These are phyloP conservation scores for Acanthamoeba culbertsoni DNA, from an alignment of 208 protist species.

Conservation along the genomic window DNA sequence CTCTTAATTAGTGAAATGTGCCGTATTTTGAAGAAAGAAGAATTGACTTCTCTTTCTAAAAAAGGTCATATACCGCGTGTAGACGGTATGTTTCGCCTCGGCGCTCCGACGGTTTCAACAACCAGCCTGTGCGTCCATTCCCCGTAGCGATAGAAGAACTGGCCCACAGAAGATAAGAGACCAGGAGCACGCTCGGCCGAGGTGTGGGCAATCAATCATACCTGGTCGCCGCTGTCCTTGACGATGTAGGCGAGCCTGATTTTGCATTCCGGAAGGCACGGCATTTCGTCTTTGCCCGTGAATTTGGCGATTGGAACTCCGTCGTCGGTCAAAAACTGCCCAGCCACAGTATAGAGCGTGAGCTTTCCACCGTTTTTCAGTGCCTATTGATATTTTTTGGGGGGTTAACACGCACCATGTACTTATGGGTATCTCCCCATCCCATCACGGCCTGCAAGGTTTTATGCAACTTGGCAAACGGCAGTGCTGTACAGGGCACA, in stretches of 20 bases:
- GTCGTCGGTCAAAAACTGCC: background rate
- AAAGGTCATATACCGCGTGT: background rate
- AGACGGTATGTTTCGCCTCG: background rate
- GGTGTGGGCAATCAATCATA: background rate
- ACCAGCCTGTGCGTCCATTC: background rate
- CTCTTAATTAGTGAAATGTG: no score
- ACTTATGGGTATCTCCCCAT: background rate
- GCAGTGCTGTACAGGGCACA: constrained; percentile 1
- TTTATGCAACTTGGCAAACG: background rate
- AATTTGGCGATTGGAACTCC: background rate
- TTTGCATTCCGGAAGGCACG: background rate
- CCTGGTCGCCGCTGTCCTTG: background rate
- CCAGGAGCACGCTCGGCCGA: background rate
- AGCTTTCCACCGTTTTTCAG: no score
- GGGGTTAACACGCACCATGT: background rate
- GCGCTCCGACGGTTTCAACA: background rate
- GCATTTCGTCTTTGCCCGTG: background rate
- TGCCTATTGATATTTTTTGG: no score
- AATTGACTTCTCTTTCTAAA: no score
- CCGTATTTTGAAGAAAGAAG: no score
- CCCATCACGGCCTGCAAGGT: background rate
- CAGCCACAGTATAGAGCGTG: background rate
- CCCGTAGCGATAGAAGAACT: background rate
- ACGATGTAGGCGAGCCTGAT: background rate
- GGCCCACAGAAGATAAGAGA: background rate